Conservation (phyloP, 768 basidiomycete species). For the Exsudoporus frostii region DNA sequence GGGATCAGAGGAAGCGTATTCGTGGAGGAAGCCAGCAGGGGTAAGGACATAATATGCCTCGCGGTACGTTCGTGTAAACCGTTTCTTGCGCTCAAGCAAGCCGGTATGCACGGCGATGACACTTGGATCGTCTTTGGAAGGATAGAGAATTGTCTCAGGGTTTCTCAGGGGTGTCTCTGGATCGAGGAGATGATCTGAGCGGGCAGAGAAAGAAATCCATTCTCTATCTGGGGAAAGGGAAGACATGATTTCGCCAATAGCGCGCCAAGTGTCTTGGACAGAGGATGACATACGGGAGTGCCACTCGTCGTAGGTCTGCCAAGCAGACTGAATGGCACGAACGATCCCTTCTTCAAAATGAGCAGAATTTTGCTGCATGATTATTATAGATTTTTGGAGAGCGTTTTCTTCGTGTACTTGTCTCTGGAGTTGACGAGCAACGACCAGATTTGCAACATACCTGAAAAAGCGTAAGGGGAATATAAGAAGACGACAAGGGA, state of each 20-base stretch:
- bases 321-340: conserved; percentile 91
- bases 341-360: conserved; percentile 98
- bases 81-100: conserved; percentile 90
- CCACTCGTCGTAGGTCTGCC: conserved; percentile 97
- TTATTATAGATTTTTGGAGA: conserved; percentile 94
- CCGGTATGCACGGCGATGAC: conserved; percentile 87
- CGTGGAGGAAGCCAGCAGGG: conserved; percentile 94
- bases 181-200: conserved; percentile 92
- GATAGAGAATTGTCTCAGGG: conserved; percentile 74
- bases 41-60: conserved; percentile 93
- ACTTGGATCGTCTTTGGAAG: conserved; percentile 85
- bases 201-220: conserved; percentile 93
- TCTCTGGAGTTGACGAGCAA: conserved; percentile 77
- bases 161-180: conserved; percentile 93
- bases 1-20: conserved; percentile 79
- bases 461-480: conserved; percentile 30
- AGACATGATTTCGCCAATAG: conserved; percentile 70
- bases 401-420: conserved; percentile 98
- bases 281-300: conserved; percentile 72
- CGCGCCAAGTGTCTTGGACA: conserved; percentile 72
- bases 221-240: conserved; percentile 83
- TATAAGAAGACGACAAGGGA: not conserved
- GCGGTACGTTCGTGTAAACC: conserved; percentile 82
- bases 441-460: conserved; percentile 67
- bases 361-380: conserved; percentile 97